Base-by-base conservation (phyloP, 2,329 filamentous ascomycete genomes). In the Didymella arachidicola region DNA sequence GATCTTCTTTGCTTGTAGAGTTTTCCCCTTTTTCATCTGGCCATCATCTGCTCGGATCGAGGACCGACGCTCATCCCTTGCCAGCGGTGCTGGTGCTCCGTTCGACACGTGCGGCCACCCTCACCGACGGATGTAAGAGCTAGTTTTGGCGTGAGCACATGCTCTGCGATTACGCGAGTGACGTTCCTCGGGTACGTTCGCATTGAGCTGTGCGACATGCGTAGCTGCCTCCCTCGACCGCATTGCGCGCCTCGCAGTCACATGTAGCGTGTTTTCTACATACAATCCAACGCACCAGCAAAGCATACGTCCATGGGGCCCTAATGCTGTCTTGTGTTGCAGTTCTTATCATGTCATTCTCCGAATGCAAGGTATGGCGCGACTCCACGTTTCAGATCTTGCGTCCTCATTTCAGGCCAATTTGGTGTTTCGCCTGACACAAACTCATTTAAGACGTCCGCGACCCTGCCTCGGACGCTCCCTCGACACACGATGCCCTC, bases 311-410 rank as follows among this genome's bases (percentile, higher is more conserved):
- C 26, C 5, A n/a, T 36, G 19, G 11, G n/a, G 16, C 30, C 22
- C 7, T 43, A 48, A 6, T 36, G 19, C 11, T 27, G 27, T 36
- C 19, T 27, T 14, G 11, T 7, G 1, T 18, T 16, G 3, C 25
- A 12, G 19, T 22, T 38, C 4, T 18, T 29, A 32, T 25, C 5
- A 27, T 49, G 43, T 49, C 8, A 41, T 26, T 30, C 34, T 46
- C 27, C 39, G 6, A 44, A 46, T 36, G 50, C 27, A 32, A 59
- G 56, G 41, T 42, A 46, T 67, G 57, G 62, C 49, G 53, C 61
- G 60, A 45, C 29, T 58, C 50, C 29, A 50, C 51, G 68, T 70
- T 70, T 70, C 67, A 70, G 61, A 55, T 54, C 38, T 26, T 56
- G 48, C 48, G 25, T 63, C 54, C 55, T 60, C 63, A 64, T 61